Evolutionary conservation across 371 early-diverging fungal species (phyloP).

Genomic region (Circinella umbellata): DNA sequence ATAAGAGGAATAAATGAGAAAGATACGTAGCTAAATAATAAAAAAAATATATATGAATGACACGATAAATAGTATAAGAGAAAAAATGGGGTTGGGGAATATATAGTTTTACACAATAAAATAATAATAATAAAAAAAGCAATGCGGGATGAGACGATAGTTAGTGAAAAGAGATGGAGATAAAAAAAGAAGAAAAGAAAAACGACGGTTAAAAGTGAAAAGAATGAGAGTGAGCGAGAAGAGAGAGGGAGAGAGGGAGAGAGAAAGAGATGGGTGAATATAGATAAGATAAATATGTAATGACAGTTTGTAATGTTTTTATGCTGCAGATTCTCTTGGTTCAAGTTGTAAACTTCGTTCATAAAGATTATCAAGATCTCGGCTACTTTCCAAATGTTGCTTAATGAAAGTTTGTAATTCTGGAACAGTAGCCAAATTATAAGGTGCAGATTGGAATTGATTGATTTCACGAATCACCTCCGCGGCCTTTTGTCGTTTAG

Average conservation of each 20-base stretch:
- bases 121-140: neutral
- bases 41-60: no score
- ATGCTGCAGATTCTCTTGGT: conserved; percentile 51
- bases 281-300: no score
- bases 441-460: conserved; percentile 90
- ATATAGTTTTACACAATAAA: conserved; percentile 2
- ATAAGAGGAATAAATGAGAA: no score
- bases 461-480: conserved; percentile 93
- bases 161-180: no score
- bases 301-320: conserved; percentile 4
- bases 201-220: no score
- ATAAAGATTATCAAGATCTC: conserved; percentile 71
- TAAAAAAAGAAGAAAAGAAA: no score
- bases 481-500: conserved; percentile 86
- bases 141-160: no score
- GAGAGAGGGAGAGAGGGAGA: no score
- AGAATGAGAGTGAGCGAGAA: neutral
- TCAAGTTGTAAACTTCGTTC: conserved; percentile 71
- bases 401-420: conserved; percentile 85
- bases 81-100: neutral
- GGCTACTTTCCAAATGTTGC: conserved; percentile 58
- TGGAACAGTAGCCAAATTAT: conserved; percentile 73
- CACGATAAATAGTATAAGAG: no score
- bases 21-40: no score
- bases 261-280: no score